phyloP scores from a whole-genome alignment of 2,329 filamentous ascomycete species.

The Aspergillus chevalieri region DNA sequence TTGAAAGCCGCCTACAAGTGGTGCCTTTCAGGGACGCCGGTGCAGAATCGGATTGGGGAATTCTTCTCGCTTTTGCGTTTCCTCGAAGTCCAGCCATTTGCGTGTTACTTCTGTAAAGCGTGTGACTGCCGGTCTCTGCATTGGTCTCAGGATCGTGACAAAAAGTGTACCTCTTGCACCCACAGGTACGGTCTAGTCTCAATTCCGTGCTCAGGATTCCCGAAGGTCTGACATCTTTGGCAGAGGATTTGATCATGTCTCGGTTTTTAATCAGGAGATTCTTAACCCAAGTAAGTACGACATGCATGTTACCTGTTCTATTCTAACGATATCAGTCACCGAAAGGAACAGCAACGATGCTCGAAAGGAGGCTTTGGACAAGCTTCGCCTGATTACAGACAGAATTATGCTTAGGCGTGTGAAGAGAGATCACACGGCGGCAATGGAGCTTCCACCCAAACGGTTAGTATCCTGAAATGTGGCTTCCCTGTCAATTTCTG shows the following conservation, averaged over 20 bases:
- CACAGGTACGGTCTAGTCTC: conserved; percentile 41
- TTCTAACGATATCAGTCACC: conserved; percentile 43
- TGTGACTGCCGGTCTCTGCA: conserved; percentile 76
- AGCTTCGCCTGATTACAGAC: conserved; percentile 81
- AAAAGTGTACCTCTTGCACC: conserved; percentile 64
- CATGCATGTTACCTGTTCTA: conserved; percentile 37
- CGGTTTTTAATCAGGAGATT: conserved; percentile 89
- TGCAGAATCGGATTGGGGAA: conserved; percentile 95
- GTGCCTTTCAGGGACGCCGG: conserved; percentile 90
- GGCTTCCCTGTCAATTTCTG: neutral
- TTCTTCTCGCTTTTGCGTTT: conserved; percentile 94
- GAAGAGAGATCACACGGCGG: conserved; percentile 86
- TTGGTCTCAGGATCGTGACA: conserved; percentile 70
- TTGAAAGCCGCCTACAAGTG: conserved; percentile 84
- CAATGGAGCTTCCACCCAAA: conserved; percentile 95
- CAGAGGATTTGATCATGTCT: conserved; percentile 61
- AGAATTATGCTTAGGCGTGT: conserved; percentile 93
- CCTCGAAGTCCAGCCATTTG: conserved; percentile 79
- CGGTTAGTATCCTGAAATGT: conserved; percentile 42
- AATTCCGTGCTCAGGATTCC: neutral
- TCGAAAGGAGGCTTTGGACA: conserved; percentile 66
- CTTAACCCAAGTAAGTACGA: conserved; percentile 61
- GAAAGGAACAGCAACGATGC: conserved; percentile 46
- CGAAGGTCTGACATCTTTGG: conserved; percentile 10
- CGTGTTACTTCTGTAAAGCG: conserved; percentile 87